A percentile compares a stretch with the other conserved stretches of the same genome.
Evolutionary conservation across 2,329 filamentous ascomycete genomes (phyloP).

Genomic region (Elsinoe perseae): DNA sequence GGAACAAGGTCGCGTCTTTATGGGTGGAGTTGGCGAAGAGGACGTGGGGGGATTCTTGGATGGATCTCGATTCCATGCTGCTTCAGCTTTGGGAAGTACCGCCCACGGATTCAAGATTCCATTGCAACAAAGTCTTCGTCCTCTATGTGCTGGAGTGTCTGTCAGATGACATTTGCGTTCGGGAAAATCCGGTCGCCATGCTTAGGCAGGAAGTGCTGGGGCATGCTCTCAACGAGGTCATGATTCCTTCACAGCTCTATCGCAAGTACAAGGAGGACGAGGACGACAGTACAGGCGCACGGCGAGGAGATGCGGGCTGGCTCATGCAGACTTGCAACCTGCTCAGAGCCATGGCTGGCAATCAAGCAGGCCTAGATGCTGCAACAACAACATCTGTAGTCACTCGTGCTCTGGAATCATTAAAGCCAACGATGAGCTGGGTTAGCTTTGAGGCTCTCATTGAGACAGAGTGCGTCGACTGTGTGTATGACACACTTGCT

Average conservation of each 20-base stretch:
- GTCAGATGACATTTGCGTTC: slow-evolving; percentile 87
- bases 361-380: neutral
- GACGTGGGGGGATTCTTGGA: slow-evolving; percentile 84
- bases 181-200: slow-evolving; percentile 79
- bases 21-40: slow-evolving; percentile 95
- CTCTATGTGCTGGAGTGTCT: slow-evolving; percentile 82
- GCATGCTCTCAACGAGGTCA: slow-evolving; percentile 86
- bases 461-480: slow-evolving; percentile 60
- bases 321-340: slow-evolving; percentile 59
- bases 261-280: slow-evolving; percentile 59
- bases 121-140: slow-evolving; percentile 34
- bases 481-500: slow-evolving; percentile 64
- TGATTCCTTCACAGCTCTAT: slow-evolving; percentile 71
- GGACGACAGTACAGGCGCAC: slow-evolving; percentile 59
- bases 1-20: slow-evolving; percentile 88
- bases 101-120: slow-evolving; percentile 13
- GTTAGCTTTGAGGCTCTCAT: slow-evolving; percentile 74
- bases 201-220: slow-evolving; percentile 77
- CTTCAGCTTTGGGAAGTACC: slow-evolving; percentile 64
- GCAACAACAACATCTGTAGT: slow-evolving; percentile 41
- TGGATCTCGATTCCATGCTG: slow-evolving; percentile 83
- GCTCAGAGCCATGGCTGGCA: slow-evolving; percentile 42
- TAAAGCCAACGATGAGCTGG: slow-evolving; percentile 79
- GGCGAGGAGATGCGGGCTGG: slow-evolving; percentile 81
- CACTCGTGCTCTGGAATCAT: slow-evolving; percentile 61